Evolutionary conservation across 2,329 filamentous ascomycete species (phyloP).

Genomic region (Colletotrichum somersetense): DNA sequence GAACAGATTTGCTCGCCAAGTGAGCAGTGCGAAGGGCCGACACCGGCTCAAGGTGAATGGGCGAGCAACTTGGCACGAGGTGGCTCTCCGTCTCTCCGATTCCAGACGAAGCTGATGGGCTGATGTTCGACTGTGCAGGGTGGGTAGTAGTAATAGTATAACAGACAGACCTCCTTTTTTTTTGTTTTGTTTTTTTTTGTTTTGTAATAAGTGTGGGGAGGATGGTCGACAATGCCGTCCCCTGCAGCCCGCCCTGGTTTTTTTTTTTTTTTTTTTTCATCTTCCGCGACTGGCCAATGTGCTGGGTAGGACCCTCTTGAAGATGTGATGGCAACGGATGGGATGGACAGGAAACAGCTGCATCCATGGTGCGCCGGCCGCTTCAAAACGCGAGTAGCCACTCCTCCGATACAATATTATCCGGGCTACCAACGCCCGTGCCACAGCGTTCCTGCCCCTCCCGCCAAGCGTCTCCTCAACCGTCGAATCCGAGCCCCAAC

Average conservation of each 20-base stretch:
- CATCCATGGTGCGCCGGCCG: constrained; percentile 20
- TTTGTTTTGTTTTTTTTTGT: neutral
- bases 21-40: constrained; percentile 30
- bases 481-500: constrained; percentile 23
- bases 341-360: constrained; percentile 10
- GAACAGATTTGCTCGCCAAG: constrained; percentile 1
- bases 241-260: neutral
- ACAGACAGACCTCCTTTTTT: neutral
- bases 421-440: constrained; percentile 33
- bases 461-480: constrained; percentile 28
- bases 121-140: neutral
- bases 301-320: neutral
- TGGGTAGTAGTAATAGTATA: neutral
- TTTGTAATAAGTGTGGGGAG: neutral
- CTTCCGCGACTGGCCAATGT: neutral
- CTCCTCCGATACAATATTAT: constrained; percentile 34
- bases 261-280: neutral
- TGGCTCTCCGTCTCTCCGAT: neutral
- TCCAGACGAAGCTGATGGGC: constrained; percentile 4
- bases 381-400: constrained; percentile 37
- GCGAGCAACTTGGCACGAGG: constrained; percentile 32
- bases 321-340: neutral
- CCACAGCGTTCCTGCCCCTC: constrained; percentile 7
- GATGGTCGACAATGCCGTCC: constrained; percentile 2
- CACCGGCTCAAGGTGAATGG: constrained; percentile 20